Conservation (phyloP, 306 rosid species). For the Dryas octopetala region DNA sequence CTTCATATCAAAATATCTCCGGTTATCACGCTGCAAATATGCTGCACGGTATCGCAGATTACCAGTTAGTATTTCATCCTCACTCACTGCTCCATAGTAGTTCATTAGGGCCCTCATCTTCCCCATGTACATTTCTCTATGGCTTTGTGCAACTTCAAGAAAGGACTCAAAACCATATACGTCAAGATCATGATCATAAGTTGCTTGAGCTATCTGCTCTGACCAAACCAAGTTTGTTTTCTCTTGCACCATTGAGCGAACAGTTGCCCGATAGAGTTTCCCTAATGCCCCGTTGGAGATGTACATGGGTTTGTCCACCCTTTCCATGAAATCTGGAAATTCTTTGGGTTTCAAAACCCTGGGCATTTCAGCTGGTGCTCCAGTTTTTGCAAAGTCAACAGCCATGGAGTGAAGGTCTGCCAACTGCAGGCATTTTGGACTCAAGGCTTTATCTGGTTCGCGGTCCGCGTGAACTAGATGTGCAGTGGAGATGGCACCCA, state of each 20-base stretch:
- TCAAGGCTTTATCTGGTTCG: constrained; percentile 66
- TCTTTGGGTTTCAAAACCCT: constrained; percentile 64
- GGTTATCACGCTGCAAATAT: constrained; percentile 80
- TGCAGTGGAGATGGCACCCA: constrained; percentile 94
- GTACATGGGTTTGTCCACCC: constrained; percentile 72
- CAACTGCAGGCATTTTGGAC: constrained; percentile 70
- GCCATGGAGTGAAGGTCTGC: constrained; percentile 93
- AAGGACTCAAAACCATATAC: constrained; percentile 60
- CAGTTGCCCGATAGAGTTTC: constrained; percentile 59
- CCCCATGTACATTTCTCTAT: constrained; percentile 60
- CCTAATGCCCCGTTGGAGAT: constrained; percentile 66
- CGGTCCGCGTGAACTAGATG: constrained; percentile 87
- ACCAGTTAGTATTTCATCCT: constrained; percentile 78
- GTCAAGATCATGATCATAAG: constrained; percentile 64
- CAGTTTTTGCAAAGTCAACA: constrained; percentile 95
- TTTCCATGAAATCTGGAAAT: constrained; percentile 93
- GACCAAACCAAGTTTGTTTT: constrained; percentile 43
- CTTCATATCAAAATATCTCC: constrained; percentile 71
- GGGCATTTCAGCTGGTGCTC: constrained; percentile 96
- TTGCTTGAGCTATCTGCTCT: constrained; percentile 47
- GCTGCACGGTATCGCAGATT: constrained; percentile 62
- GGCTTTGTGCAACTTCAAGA: constrained; percentile 51
- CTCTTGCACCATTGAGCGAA: constrained; percentile 36
- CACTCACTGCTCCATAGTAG: constrained; percentile 61
- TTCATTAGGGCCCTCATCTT: constrained; percentile 62